Base-by-base conservation (phyloP, 139 green algal species). In the Volvox africanus region DNA sequence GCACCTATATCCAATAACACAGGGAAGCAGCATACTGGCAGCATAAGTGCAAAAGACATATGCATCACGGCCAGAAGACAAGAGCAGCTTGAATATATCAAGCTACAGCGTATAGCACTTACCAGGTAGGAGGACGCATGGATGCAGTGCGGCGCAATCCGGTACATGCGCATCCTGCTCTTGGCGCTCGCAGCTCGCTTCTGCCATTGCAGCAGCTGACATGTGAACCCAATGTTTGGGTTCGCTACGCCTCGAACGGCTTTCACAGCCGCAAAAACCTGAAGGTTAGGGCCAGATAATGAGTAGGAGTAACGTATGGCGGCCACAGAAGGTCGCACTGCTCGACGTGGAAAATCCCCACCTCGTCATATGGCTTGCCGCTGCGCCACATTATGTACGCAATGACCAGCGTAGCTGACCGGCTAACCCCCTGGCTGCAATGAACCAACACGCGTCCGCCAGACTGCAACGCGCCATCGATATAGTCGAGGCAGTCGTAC, bases 401-500 rank as follows among this genome's bases (percentile, higher is more conserved):
- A 33, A 99, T 99, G 2, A 95, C 96, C 2, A 99, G 92, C 0
- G 96, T 96, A 9, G 96, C 96, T 32, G 95, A 98, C 30, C 98
- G 93, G 21, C 96, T 99, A 32, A 99, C 98, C 1, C 98, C 98
- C 94, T 94, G 93, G 79, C 90, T 93, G 93, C 93, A 95, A 79
- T 95, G 93, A 61, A 96, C 93, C 50, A 99, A 94, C 80, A 99
- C 96, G 20, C 89, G 91, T 18, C 97, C 97, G 26, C 90, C 89
- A 2, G n/a, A 26, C 50, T 77, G 67, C 13, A 92, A 82, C 33
- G 93, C 96, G 26, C 86, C 93, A 80, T 99, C 96, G 12, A 99
- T 99, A 92, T 98, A 99, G 89, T 99, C 97, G 87, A 99, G 98
- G 0, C 96, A 96, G 76, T 99, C 97, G 90, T 99, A 99, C 77